Conservation (phyloP, 495 filamentous ascomycete genomes). For the Tetracladium marchalianum region DNA sequence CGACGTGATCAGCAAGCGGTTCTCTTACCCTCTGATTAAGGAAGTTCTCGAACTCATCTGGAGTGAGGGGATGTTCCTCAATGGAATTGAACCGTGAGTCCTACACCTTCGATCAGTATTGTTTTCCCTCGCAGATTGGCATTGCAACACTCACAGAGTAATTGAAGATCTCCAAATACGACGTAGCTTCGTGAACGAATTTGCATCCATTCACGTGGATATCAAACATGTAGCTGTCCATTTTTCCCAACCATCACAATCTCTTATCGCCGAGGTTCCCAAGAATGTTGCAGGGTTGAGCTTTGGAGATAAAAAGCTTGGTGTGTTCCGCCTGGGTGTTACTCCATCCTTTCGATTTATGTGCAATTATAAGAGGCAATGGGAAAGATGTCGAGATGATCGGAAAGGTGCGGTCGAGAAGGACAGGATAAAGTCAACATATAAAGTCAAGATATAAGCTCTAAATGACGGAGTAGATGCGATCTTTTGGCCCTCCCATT, state of each 20-base stretch:
- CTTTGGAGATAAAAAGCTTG: no score
- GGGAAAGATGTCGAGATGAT: no score
- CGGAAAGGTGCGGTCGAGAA: no score
- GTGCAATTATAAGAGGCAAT: no score
- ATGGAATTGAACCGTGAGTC: slow-evolving; percentile 30
- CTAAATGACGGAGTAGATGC: no score
- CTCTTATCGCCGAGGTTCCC: no score
- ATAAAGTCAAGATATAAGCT: no score
- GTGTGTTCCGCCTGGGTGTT: no score
- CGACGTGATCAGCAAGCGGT: neutral
- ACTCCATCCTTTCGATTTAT: no score
- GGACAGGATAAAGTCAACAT: no score
- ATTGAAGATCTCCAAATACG: slow-evolving; percentile 43
- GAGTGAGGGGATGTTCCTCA: slow-evolving; percentile 37
- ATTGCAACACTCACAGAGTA: slow-evolving; percentile 34
- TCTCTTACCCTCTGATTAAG: slow-evolving; percentile 33
- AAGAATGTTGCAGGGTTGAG: no score
- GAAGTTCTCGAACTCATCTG: slow-evolving; percentile 45
- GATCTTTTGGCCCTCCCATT: no score
- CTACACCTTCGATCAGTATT: slow-evolving; percentile 16
- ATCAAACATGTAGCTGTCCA: slow-evolving; percentile 47
- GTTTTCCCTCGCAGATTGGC: neutral
- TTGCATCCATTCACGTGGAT: slow-evolving; percentile 31
- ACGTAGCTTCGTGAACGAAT: slow-evolving; percentile 34
- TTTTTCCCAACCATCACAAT: slow-evolving; percentile 11